Evolutionary conservation across 2,329 filamentous ascomycete genomes (phyloP).

Genomic region (Claviceps digitariae): DNA sequence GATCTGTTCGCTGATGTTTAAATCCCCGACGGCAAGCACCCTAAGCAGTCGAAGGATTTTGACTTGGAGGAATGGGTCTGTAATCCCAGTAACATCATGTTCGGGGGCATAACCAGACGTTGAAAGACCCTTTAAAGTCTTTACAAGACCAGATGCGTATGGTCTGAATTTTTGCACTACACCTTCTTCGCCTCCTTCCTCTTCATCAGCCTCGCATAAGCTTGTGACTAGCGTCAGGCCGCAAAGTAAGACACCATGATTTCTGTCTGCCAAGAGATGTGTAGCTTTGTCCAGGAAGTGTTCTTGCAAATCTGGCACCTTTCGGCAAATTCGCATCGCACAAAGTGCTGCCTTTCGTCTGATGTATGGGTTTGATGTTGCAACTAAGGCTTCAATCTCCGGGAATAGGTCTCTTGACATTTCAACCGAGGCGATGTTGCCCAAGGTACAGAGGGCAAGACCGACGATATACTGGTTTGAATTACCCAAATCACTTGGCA

Average conservation of each 20-base stretch:
- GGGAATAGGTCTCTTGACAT: slow-evolving; percentile 97
- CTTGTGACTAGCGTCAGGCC: slow-evolving; percentile 83
- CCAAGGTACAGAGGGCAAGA: slow-evolving; percentile 86
- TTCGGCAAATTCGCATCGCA: slow-evolving; percentile 96
- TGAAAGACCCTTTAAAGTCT: slow-evolving; percentile 80
- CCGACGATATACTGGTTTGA: slow-evolving; percentile 98
- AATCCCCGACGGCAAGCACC: slow-evolving; percentile 75
- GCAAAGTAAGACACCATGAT: slow-evolving; percentile 89
- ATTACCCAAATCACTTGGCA: slow-evolving; percentile 74
- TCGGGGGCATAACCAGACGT: slow-evolving; percentile 95
- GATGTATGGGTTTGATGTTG: slow-evolving; percentile 96
- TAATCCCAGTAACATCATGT: slow-evolving; percentile 96
- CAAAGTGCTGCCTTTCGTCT: slow-evolving; percentile 94
- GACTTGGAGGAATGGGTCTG: slow-evolving; percentile 93
- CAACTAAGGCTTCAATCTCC: slow-evolving; percentile 84
- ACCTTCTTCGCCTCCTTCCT: slow-evolving; percentile 77
- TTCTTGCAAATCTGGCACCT: slow-evolving; percentile 93
- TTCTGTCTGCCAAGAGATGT: slow-evolving; percentile 75
- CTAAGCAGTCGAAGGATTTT: slow-evolving; percentile 82
- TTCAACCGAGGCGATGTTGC: slow-evolving; percentile 94
- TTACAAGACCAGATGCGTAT: slow-evolving; percentile 72
- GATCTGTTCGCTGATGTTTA: slow-evolving; percentile 85
- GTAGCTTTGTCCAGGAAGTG: slow-evolving; percentile 94
- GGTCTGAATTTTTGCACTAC: slow-evolving; percentile 85
- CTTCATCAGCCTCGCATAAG: slow-evolving; percentile 89